phyloP scores from a whole-genome alignment of 352 stramenopile genomes.

The Globisporangium lucens region DNA sequence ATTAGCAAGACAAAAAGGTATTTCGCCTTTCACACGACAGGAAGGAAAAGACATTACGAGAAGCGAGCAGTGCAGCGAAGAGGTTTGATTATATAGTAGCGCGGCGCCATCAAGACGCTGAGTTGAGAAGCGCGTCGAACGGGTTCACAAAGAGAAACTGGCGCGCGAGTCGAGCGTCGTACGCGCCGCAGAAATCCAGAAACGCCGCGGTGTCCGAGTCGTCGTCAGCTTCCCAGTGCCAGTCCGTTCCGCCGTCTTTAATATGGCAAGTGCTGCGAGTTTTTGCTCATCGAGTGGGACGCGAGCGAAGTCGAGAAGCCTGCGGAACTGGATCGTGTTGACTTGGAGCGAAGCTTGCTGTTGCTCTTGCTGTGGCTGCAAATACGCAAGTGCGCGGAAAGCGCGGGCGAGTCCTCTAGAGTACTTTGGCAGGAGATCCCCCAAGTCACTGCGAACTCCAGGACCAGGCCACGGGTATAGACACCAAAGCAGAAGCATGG shows the following conservation, averaged over 20 bases:
- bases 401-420: slow-evolving; percentile 38
- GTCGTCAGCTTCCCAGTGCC: slow-evolving; percentile 2
- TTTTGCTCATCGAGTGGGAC: slow-evolving; percentile 2
- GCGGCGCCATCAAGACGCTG: not conserved
- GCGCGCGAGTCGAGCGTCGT: slow-evolving; percentile 21
- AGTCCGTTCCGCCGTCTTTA: not conserved
- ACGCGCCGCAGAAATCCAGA: slow-evolving; percentile 30
- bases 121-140: slow-evolving; percentile 25
- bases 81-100: not conserved
- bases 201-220: slow-evolving; percentile 17
- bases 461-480: slow-evolving; percentile 26
- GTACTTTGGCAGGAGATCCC: slow-evolving; percentile 32
- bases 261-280: not conserved
- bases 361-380: not conserved
- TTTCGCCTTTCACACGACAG: not conserved
- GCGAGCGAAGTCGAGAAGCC: slow-evolving; percentile 21
- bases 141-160: slow-evolving; percentile 45
- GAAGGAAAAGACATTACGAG: not conserved
- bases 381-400: slow-evolving; percentile 26
- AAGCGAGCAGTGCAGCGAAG: slow-evolving; percentile 1
- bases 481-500: slow-evolving; percentile 44
- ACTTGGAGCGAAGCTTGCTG: not conserved
- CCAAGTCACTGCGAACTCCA: slow-evolving; percentile 29
- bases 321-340: slow-evolving; percentile 7
- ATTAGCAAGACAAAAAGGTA: not conserved